Percentiles rank a stretch among this genome's conserved stretches.
Evolutionary conservation across 2,329 filamentous ascomycete genomes (phyloP).

Genomic region (Apiospora pterosperma): DNA sequence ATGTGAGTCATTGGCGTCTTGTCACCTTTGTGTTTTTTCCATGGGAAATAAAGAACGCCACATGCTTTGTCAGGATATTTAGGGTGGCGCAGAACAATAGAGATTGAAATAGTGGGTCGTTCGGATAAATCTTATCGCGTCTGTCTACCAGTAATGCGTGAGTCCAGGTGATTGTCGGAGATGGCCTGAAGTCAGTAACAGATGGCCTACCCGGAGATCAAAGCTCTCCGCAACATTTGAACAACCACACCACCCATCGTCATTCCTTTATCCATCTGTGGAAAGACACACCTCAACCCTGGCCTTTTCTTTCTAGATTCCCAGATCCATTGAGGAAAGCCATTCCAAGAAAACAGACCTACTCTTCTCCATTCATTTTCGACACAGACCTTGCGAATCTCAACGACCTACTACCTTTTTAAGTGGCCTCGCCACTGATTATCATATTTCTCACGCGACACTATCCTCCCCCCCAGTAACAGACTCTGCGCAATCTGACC

Average conservation of each 20-base stretch:
- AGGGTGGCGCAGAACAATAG: background rate
- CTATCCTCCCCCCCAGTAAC: background rate
- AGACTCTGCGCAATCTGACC: background rate
- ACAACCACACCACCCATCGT: constrained; percentile 2
- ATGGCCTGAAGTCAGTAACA: background rate
- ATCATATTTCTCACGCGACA: background rate
- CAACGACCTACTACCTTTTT: background rate
- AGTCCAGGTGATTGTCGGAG: background rate
- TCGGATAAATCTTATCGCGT: background rate
- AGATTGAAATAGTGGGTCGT: background rate
- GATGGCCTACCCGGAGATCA: background rate
- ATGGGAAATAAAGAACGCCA: background rate
- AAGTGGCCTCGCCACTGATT: background rate
- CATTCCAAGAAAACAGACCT: background rate
- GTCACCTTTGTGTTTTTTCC: no score
- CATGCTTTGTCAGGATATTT: background rate
- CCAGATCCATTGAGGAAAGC: background rate
- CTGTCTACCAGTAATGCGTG: background rate
- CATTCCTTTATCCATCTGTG: constrained; percentile 1
- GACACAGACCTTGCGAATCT: background rate
- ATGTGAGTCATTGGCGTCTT: no score
- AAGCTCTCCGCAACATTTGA: background rate
- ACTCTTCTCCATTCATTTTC: background rate
- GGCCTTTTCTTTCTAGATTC: background rate
- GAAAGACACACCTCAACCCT: background rate